phyloP scores from a whole-genome alignment of 2,329 filamentous ascomycete genomes.

The Aspergillus calidoustus region DNA sequence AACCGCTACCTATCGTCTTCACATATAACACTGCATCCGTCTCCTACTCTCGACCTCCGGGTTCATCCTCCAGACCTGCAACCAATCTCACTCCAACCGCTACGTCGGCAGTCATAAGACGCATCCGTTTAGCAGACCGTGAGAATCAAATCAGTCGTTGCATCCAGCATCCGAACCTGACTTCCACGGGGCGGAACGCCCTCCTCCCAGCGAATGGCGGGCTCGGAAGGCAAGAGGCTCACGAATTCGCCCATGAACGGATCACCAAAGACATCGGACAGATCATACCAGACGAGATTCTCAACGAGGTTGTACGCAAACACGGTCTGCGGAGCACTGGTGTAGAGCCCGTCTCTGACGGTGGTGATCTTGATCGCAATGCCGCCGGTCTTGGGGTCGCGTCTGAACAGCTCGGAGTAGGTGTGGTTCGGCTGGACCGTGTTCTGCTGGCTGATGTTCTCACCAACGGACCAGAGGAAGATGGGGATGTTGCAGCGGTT shows the following conservation, averaged over 20 bases:
- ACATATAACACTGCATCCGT: background rate
- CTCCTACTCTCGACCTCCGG: background rate
- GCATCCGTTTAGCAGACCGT: constrained; percentile 8
- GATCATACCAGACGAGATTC: constrained; percentile 45
- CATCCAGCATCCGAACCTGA: constrained; percentile 29
- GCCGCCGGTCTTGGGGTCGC: constrained; percentile 41
- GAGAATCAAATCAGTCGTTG: constrained; percentile 11
- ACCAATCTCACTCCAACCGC: background rate
- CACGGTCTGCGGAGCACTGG: constrained; percentile 42
- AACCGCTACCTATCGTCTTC: background rate
- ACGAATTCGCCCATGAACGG: constrained; percentile 41
- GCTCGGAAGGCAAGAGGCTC: constrained; percentile 26
- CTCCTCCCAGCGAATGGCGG: constrained; percentile 36
- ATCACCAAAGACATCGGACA: constrained; percentile 51
- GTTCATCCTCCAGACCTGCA: background rate
- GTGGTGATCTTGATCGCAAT: constrained; percentile 50
- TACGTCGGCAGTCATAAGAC: background rate
- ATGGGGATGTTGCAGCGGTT: constrained; percentile 41
- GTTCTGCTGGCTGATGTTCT: constrained; percentile 27
- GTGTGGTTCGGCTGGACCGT: constrained; percentile 27
- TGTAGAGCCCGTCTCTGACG: constrained; percentile 37
- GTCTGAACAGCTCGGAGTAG: constrained; percentile 43
- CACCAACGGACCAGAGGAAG: constrained; percentile 46
- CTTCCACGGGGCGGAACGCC: constrained; percentile 40
- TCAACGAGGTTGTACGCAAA: constrained; percentile 48